Evolutionary conservation across 2,329 filamentous ascomycete genomes (phyloP).

Genomic region (Fusarium udum): DNA sequence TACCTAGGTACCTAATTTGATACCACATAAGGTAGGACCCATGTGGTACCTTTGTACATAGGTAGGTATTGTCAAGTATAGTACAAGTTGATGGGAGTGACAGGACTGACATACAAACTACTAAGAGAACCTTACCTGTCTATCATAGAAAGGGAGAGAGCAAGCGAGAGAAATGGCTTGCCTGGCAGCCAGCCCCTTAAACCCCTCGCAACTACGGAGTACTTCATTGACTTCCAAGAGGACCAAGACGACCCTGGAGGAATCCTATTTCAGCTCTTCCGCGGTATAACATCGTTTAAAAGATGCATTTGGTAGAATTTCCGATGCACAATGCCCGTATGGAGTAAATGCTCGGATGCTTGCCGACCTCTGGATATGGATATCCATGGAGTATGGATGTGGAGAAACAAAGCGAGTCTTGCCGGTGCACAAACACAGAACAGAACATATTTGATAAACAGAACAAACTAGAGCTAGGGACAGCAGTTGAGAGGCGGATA

Average conservation of each 20-base stretch:
- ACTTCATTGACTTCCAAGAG: neutral
- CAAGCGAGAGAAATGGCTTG: neutral
- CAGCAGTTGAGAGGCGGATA: neutral
- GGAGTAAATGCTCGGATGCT: slow-evolving; percentile 14
- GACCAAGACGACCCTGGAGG: neutral
- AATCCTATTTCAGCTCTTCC: neutral
- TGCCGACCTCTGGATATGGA: slow-evolving; percentile 16
- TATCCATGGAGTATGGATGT: slow-evolving; percentile 1
- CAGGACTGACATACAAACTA: neutral
- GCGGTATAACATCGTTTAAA: neutral
- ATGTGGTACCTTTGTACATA: neutral
- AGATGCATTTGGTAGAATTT: neutral
- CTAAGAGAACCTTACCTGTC: neutral
- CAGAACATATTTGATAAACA: neutral
- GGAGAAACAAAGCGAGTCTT: slow-evolving; percentile 7
- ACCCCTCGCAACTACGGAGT: neutral
- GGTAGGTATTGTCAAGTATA: neutral
- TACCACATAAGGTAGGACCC: neutral
- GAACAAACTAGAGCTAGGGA: neutral
- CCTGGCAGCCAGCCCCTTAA: slow-evolving; percentile 5
- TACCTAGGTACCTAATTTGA: neutral
- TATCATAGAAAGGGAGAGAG: neutral
- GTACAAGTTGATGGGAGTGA: neutral
- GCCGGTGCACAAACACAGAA: slow-evolving; percentile 9
- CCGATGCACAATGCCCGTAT: slow-evolving; percentile 1